A percentile compares a stretch with the other conserved stretches of the same genome.
These are phyloP conservation scores for Flaveria bidentis DNA, from an alignment of 129 eudicot genomes.

Conservation along the genomic window DNA sequence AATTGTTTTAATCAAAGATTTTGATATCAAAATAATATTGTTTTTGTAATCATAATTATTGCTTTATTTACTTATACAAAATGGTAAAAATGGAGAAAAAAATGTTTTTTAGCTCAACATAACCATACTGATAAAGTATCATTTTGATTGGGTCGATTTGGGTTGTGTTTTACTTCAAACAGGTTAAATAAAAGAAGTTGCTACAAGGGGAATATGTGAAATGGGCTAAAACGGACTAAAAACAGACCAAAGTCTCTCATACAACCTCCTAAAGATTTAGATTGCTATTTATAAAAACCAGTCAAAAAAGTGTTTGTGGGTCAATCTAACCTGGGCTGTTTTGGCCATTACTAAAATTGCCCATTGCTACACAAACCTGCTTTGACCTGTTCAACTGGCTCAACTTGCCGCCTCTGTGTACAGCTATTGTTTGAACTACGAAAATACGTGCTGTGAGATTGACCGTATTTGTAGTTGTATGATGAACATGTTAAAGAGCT, in stretches of 20 bases:
- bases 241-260: not conserved
- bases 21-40: not conserved
- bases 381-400: not conserved
- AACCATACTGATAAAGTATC: not conserved
- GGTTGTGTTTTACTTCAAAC: not conserved
- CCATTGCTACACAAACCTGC: not conserved
- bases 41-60: not conserved
- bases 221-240: not conserved
- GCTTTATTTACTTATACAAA: not conserved
- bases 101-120: not conserved
- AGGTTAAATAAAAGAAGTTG: not conserved
- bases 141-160: not conserved
- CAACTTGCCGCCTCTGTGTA: conserved; percentile 1
- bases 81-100: not conserved
- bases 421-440: not conserved
- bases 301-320: not conserved
- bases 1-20: not conserved
- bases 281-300: not conserved
- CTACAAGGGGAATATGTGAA: not conserved
- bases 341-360: not conserved
- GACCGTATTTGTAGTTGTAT: conserved; percentile 12
- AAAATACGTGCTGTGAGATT: not conserved
- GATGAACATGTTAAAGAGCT: conserved; percentile 11
- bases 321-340: not conserved
- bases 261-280: not conserved